These are phyloP conservation scores for Epichloe uncinata DNA, from an alignment of 2,329 filamentous ascomycete genomes.

Conservation along the genomic window DNA sequence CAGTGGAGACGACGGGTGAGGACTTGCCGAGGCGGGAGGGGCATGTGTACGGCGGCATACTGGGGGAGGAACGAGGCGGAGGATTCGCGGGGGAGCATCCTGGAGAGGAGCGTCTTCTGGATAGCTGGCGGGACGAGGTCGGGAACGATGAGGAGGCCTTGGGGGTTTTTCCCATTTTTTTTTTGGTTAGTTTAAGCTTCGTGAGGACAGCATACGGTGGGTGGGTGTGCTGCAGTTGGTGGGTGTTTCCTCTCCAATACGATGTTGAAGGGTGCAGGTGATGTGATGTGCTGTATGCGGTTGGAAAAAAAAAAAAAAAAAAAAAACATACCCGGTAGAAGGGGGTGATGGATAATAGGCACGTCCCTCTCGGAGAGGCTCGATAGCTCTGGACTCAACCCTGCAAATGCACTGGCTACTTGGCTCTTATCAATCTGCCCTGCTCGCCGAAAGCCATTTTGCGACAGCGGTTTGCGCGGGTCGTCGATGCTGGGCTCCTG, in stretches of 20 bases:
- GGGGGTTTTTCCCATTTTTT: not conserved
- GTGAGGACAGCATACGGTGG: too few relatives aligned
- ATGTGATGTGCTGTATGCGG: not conserved
- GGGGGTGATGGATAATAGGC: constrained; percentile 48
- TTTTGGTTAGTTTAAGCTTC: not conserved
- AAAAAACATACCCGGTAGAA: constrained; percentile 50
- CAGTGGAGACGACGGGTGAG: constrained; percentile 76
- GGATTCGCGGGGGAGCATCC: constrained; percentile 53
- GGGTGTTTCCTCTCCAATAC: not conserved
- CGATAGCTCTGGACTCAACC: constrained; percentile 22
- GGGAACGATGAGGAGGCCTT: constrained; percentile 71
- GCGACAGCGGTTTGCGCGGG: constrained; percentile 22
- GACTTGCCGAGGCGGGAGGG: constrained; percentile 55
- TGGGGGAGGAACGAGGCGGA: constrained; percentile 51
- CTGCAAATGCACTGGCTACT: constrained; percentile 15
- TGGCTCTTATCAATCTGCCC: not conserved
- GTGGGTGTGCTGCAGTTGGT: not conserved
- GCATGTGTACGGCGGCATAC: constrained; percentile 59
- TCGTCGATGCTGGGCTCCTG: constrained; percentile 46
- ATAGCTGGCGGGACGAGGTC: constrained; percentile 54
- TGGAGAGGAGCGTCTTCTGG: constrained; percentile 57
- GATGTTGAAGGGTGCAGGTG: not conserved
- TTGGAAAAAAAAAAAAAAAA: too few relatives aligned
- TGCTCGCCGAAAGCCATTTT: constrained; percentile 15
- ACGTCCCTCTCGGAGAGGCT: constrained; percentile 23